These are phyloP conservation scores for Aspergillus eucalypticola DNA, from an alignment of 2,329 filamentous ascomycete species.

Conservation along the genomic window DNA sequence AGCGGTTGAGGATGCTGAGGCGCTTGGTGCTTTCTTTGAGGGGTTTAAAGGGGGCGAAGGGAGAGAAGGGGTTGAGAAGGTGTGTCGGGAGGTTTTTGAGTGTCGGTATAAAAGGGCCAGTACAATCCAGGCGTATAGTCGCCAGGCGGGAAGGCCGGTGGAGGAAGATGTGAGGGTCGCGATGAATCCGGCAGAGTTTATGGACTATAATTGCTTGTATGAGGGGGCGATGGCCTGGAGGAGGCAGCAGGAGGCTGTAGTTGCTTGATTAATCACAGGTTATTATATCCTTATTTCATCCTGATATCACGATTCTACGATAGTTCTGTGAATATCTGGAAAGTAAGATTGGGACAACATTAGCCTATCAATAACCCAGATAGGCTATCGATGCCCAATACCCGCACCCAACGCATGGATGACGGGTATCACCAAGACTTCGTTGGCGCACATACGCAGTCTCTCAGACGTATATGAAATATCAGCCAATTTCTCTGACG, in stretches of 20 bases:
- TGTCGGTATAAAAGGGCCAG: constrained; percentile 6
- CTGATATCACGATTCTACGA: no score
- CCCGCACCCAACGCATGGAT: no score
- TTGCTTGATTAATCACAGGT: no score
- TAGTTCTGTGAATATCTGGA: no score
- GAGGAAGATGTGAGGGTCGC: constrained; percentile 22
- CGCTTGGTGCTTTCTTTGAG: constrained; percentile 18
- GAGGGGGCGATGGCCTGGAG: constrained; percentile 16
- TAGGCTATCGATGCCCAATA: no score
- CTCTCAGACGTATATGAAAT: no score
- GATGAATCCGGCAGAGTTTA: constrained; percentile 29
- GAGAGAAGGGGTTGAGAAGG: neutral
- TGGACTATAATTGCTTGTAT: constrained; percentile 23
- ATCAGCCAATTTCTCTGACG: no score
- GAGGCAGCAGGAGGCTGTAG: neutral
- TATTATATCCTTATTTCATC: no score
- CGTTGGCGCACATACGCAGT: no score
- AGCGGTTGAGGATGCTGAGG: constrained; percentile 45
- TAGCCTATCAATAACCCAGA: no score
- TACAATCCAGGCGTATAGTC: constrained; percentile 13
- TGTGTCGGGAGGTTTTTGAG: neutral
- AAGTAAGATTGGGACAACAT: no score
- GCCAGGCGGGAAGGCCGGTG: neutral
- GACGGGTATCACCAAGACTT: no score
- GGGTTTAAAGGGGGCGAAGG: neutral